Evolutionary conservation across 306 rosid genomes (phyloP), one percentile per base, ranked within the genome.

Genomic region (Malus asiatica): DNA sequence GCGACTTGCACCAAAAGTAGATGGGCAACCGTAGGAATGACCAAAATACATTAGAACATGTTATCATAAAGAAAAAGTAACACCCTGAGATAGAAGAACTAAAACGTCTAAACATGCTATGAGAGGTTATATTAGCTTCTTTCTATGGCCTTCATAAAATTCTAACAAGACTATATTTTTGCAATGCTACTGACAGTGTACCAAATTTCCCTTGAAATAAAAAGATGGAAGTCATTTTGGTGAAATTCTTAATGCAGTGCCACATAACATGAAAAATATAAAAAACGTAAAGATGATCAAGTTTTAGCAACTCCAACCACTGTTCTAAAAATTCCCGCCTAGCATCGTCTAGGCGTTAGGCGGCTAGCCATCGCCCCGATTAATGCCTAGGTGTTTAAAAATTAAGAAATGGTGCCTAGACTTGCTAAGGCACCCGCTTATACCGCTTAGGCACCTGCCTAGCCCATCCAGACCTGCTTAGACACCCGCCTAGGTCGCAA

Each of bases 1-100:
- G 73, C 97, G 92, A 80, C 86, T 92, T 64, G 96, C 94, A 84
- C 98, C 98, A 79, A 95, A 93, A 7, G 98, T 95, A 76, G 97
- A 85, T 33, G 98, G 98, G 77, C 98, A 95, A 23, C 98, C 97
- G 97, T 95, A 72, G 12, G 72, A 44, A 80, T 64, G 76, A 64
- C 66, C 46, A 81, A 85, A 68, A 76, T 48, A 53, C 57, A 14
- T 16, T 70, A 57, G 23, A 70, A 78, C 70, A 52, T 73, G 66
- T 80, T 53, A 79, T 72, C 66, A 57, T 40, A 80, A 78, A 76
- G 29, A 67, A 70, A 48, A 35, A 48, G 52, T 30, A 30, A 30
- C 32, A 30, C 42, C 32, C 32, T 30, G 32, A 44, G 25, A 27
- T 6, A 15, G 11, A 27, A 45, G 5, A 11, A 11, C 33, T 13